These are phyloP conservation scores for Pseudomonodictys pantanalensis DNA, from an alignment of 495 filamentous ascomycete genomes.

Conservation along the genomic window DNA sequence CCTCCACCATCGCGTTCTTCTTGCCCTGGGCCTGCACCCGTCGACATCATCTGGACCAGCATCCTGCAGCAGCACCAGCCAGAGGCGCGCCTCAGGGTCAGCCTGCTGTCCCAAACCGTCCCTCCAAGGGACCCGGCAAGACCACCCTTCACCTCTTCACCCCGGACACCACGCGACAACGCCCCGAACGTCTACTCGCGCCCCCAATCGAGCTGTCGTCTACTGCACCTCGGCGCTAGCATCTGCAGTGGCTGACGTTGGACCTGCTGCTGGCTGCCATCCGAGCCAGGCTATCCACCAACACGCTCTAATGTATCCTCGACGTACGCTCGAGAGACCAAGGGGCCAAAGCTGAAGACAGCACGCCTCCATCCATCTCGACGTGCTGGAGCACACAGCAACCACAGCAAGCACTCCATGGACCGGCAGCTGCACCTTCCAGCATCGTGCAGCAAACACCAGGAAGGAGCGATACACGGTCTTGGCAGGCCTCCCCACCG, in stretches of 20 bases:
- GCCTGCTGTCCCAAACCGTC: conserved; percentile 15
- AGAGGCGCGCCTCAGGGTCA: conserved; percentile 13
- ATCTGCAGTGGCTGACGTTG: conserved; percentile 29
- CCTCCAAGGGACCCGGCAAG: background rate
- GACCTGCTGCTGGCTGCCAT: conserved; percentile 12
- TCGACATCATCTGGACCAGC: conserved; percentile 21
- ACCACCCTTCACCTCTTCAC: conserved; percentile 1
- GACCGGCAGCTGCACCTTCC: conserved; percentile 1
- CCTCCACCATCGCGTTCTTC: background rate
- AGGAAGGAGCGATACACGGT: background rate
- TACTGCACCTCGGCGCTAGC: conserved; percentile 1
- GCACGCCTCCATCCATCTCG: background rate
- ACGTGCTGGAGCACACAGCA: background rate
- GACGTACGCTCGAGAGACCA: too few species aligned
- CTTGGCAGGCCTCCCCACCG: conserved; percentile 4
- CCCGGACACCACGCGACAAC: conserved; percentile 21
- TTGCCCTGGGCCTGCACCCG: conserved; percentile 16
- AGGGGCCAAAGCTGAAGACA: conserved; percentile 4
- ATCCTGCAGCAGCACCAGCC: conserved; percentile 12
- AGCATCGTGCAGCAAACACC: conserved; percentile 17
- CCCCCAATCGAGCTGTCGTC: background rate
- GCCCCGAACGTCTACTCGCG: background rate
- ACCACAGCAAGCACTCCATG: too few species aligned
- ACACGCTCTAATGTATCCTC: background rate
- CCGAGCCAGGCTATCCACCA: background rate